Evolutionary conservation across 257 asterid genomes (phyloP), one percentile per base, ranked within the genome.

Genomic region (Haberlea rhodopensis): DNA sequence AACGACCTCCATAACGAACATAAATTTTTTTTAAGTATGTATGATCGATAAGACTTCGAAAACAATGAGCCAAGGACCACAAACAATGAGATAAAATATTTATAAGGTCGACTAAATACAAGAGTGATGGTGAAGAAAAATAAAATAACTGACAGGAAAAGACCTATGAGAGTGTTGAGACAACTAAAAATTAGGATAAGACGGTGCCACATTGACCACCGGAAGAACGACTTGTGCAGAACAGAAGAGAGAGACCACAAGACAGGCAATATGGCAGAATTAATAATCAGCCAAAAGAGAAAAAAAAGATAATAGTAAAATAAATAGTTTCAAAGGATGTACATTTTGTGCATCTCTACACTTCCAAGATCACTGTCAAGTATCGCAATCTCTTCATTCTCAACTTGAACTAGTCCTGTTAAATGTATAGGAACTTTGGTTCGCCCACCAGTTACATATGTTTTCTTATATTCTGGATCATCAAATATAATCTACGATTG

Each of bases 331-430:
- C 53, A 69, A 71, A 75, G 40, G n/a, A 67, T 60, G 48, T 81
- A 90, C 99, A 79, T 94, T 63, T 81, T 90, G 82, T 76, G 85
- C 73, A 83, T 75, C 69, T 86, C 99, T 37, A 70, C 66, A 18
- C 78, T 90, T 73, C 88, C 99, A 66, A 81, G 75, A 76, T 94
- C 99, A 71, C 90, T 81, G 74, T 90, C 97, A 62, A 90, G 88
- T 52, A 90, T 54, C 3, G 87, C 81, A 75, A 94, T 78, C 70
- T 87, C 97, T 18, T 90, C 89, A 72, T 74, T 78, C 70, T 73
- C 83, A 73, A 88, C 75, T 66, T 66, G 66, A 56, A 90, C 76
- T 63, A 78, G 82, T 64, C 99, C 97, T 52, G 95, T 90, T 46
- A 86, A 58, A 71, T 86, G 82, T 56, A 94, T 70, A 48, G 84